Percentiles rank a stretch among this genome's conserved stretches.
Conservation (phyloP, 192 early-diverging fungal genomes). For the Diversispora epigaea region DNA sequence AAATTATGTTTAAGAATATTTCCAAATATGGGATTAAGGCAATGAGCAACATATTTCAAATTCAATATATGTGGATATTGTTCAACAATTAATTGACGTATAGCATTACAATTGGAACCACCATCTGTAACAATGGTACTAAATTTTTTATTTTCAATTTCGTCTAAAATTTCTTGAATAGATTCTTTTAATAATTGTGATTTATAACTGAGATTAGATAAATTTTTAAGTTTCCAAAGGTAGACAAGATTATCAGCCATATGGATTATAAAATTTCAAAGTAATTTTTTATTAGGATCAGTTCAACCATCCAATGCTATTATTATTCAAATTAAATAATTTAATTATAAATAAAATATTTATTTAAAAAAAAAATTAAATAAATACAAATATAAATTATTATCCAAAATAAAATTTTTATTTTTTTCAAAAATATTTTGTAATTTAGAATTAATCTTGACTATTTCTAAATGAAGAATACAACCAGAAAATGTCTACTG, state of each 20-base stretch:
- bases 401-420: no score
- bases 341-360: no score
- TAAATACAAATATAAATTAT: no score
- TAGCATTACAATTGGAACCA: not conserved
- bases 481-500: not conserved
- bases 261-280: constrained; percentile 11
- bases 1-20: no score
- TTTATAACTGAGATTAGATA: constrained; percentile 2
- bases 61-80: no score
- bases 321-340: no score
- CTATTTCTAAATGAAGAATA: not conserved
- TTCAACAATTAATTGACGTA: no score
- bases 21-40: no score
- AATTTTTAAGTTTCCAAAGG: not conserved
- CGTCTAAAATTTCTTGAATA: constrained; percentile 6
- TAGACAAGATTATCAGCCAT: not conserved
- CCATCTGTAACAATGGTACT: constrained; percentile 2
- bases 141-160: not conserved
- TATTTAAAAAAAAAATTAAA: no score
- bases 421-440: no score
- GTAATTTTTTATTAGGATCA: not conserved
- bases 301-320: not conserved
- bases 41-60: no score
- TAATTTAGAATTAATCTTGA: not conserved
- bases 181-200: not conserved